Evolutionary conservation across 1,284 basidiomycete species (phyloP).

Genomic region (Stygiomarasmius scandens): DNA sequence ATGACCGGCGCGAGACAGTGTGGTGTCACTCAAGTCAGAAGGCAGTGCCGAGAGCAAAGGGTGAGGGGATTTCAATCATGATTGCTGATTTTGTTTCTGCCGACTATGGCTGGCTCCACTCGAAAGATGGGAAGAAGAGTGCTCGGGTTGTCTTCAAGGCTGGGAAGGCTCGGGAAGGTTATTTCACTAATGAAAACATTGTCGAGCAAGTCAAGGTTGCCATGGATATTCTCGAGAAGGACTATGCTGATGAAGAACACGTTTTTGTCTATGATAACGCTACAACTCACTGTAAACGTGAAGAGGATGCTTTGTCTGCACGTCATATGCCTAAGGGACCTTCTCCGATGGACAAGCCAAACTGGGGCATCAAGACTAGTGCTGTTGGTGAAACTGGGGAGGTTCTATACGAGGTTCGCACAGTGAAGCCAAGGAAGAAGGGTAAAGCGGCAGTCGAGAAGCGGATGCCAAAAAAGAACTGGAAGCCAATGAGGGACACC

Average conservation of each 20-base stretch:
- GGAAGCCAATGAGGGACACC: neutral
- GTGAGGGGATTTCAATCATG: conserved; percentile 37
- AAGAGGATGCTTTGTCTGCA: conserved; percentile 33
- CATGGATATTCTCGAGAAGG: conserved; percentile 28
- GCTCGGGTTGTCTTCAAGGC: conserved; percentile 27
- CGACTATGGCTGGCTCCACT: conserved; percentile 15
- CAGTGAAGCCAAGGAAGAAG: conserved; percentile 17
- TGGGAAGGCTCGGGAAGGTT: conserved; percentile 33
- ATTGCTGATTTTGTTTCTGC: conserved; percentile 38
- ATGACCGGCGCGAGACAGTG: conserved; percentile 22
- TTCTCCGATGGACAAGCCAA: conserved; percentile 8
- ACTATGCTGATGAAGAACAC: conserved; percentile 30
- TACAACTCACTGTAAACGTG: conserved; percentile 32
- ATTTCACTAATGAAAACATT: conserved; percentile 31
- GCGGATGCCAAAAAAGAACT: neutral
- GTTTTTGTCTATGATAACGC: conserved; percentile 39
- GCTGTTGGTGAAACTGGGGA: neutral
- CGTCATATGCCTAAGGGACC: conserved; percentile 30
- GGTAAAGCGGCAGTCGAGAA: conserved; percentile 18
- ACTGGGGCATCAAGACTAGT: conserved; percentile 2
- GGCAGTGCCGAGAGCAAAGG: conserved; percentile 30
- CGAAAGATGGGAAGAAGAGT: conserved; percentile 20
- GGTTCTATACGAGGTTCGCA: conserved; percentile 10
- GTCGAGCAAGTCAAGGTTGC: conserved; percentile 25
- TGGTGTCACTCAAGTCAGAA: conserved; percentile 26